A percentile compares a stretch with the other conserved stretches of the same genome.
phyloP scores from a whole-genome alignment of 1,284 basidiomycete species.

The Irpex sp. region DNA sequence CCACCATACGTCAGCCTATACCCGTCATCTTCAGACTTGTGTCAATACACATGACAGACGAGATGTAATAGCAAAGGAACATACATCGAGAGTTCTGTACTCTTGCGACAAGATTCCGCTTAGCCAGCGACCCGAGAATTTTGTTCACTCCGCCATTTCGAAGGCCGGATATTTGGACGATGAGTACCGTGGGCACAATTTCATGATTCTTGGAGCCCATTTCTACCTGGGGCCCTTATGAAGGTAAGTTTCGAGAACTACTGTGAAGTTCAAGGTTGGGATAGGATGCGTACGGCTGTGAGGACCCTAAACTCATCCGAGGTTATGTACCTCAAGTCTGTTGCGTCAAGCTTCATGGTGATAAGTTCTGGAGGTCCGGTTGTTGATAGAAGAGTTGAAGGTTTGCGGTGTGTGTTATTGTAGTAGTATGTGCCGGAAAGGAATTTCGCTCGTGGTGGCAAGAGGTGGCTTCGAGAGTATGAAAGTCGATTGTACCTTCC shows the following conservation, averaged over 20 bases:
- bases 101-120: slow-evolving; percentile 86
- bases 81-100: slow-evolving; percentile 91
- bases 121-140: slow-evolving; percentile 84
- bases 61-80: slow-evolving; percentile 19
- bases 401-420: background rate
- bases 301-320: slow-evolving; percentile 94
- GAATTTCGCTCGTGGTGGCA: background rate
- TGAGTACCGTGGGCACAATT: slow-evolving; percentile 86
- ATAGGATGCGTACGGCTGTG: slow-evolving; percentile 66
- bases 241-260: slow-evolving; percentile 1
- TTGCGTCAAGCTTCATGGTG: slow-evolving; percentile 90
- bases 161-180: slow-evolving; percentile 89
- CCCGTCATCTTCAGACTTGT: slow-evolving; percentile 75
- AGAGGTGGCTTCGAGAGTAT: background rate
- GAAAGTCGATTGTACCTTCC: background rate
- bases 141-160: slow-evolving; percentile 94
- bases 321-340: slow-evolving; percentile 90
- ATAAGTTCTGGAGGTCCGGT: slow-evolving; percentile 6
- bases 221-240: slow-evolving; percentile 63
- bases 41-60: background rate
- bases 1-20: slow-evolving; percentile 97
- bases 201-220: slow-evolving; percentile 99
- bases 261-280: too few species aligned
- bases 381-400: background rate
- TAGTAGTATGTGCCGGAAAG: background rate